Percentiles rank a stretch among this genome's conserved stretches.
phyloP scores from a whole-genome alignment of 768 basidiomycete species.

The Coprinopsis cinerea region DNA sequence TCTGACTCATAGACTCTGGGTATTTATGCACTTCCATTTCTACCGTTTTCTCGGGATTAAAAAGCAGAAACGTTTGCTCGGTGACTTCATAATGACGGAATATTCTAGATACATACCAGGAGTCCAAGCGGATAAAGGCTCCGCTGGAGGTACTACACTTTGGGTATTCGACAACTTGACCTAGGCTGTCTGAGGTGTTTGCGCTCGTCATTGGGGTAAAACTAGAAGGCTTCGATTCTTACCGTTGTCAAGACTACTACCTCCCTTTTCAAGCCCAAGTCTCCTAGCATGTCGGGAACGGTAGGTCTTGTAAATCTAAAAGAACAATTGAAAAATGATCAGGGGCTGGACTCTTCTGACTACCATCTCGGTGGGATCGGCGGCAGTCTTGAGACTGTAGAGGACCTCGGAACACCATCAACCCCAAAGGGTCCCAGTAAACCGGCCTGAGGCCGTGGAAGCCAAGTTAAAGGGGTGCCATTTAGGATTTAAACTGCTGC shows the following conservation, averaged over 20 bases:
- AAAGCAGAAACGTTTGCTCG: not conserved
- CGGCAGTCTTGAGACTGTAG: no score
- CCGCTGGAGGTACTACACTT: no score
- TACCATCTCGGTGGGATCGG: not conserved
- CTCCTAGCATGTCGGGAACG: not conserved
- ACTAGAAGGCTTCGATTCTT: not conserved
- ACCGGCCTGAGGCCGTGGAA: no score
- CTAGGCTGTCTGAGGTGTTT: no score
- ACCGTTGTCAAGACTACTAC: not conserved
- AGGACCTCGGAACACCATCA: no score
- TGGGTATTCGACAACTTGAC: no score
- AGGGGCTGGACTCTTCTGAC: not conserved
- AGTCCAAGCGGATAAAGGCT: not conserved
- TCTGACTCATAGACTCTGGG: not conserved
- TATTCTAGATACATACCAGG: not conserved
- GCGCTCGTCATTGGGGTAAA: no score
- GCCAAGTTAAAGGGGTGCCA: not conserved
- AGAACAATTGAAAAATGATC: not conserved
- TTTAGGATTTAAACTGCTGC: not conserved
- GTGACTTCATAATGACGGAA: conserved; percentile 8
- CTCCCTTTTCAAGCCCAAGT: not conserved
- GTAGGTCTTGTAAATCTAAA: not conserved
- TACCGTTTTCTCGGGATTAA: not conserved
- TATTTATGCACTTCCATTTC: not conserved
- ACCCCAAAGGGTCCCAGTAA: no score